phyloP scores from a whole-genome alignment of 768 basidiomycete species.

The Suillus paluster region DNA sequence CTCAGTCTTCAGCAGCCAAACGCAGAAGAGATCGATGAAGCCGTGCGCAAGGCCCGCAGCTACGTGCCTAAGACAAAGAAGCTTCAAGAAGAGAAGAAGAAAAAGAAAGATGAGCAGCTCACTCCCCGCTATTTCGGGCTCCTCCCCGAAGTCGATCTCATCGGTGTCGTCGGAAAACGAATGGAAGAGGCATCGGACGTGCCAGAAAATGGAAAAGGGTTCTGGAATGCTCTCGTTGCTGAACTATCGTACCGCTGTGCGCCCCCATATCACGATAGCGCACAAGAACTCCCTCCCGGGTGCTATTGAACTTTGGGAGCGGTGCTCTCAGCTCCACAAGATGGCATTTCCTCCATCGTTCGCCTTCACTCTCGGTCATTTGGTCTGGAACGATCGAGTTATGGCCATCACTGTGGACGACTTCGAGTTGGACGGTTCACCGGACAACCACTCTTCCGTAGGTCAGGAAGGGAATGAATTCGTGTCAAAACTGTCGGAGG shows the following conservation, averaged over 20 bases:
- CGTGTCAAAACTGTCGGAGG: constrained; percentile 47
- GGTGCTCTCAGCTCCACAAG: constrained; percentile 20
- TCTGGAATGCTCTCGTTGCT: constrained; percentile 55
- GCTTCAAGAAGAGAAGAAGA: constrained; percentile 37
- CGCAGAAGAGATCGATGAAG: constrained; percentile 57
- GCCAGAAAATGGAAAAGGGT: no score
- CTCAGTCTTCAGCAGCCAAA: constrained; percentile 58
- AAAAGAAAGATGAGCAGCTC: constrained; percentile 28
- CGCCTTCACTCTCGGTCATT: constrained; percentile 56
- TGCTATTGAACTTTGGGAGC: constrained; percentile 49
- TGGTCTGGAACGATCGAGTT: constrained; percentile 78
- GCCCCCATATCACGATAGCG: constrained; percentile 88
- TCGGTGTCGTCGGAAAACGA: constrained; percentile 45
- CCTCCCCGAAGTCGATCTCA: constrained; percentile 72
- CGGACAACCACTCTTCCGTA: constrained; percentile 21
- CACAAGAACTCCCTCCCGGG: constrained; percentile 59
- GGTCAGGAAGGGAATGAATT: constrained; percentile 50
- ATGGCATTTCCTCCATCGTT: constrained; percentile 54
- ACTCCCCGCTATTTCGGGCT: constrained; percentile 78
- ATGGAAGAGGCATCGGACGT: constrained; percentile 39
- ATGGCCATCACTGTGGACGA: constrained; percentile 81
- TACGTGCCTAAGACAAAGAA: constrained; percentile 45
- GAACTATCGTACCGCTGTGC: constrained; percentile 52
- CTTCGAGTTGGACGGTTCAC: constrained; percentile 43
- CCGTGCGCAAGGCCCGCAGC: constrained; percentile 40